Evolutionary conservation across 495 filamentous ascomycete species (phyloP).

Genomic region (Hypoxylon fragiforme): DNA sequence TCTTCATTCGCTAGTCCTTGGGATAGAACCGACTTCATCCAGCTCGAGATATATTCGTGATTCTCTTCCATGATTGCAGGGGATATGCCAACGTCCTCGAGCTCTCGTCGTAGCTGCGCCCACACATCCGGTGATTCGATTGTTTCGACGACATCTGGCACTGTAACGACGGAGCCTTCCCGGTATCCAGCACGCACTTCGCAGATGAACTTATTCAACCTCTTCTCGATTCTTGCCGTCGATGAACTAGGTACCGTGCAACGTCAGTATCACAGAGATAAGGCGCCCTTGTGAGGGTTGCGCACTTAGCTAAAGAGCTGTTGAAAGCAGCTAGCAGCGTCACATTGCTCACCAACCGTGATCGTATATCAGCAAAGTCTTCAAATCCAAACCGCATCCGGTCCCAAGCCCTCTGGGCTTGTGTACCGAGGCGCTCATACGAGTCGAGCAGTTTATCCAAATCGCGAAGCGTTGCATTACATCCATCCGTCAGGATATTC

Average conservation of each 20-base stretch:
- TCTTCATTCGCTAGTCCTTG: constrained; percentile 36
- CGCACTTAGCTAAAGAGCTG: constrained; percentile 32
- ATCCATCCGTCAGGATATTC: constrained; percentile 33
- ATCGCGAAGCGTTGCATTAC: constrained; percentile 35
- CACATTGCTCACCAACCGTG: constrained; percentile 34
- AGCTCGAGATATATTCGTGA: constrained; percentile 37
- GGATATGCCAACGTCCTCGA: constrained; percentile 45
- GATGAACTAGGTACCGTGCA: constrained; percentile 35
- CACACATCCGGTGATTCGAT: constrained; percentile 41
- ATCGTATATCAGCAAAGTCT: constrained; percentile 39
- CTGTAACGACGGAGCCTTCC: constrained; percentile 38
- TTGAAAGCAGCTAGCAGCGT: constrained; percentile 39
- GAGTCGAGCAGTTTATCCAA: constrained; percentile 35
- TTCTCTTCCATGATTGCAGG: constrained; percentile 39
- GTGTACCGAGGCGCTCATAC: constrained; percentile 42
- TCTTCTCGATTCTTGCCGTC: constrained; percentile 37
- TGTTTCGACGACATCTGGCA: constrained; percentile 29
- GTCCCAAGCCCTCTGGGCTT: constrained; percentile 44
- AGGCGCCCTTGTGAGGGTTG: neutral
- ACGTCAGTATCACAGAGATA: constrained; percentile 6
- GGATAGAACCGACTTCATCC: constrained; percentile 31
- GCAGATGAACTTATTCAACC: constrained; percentile 40
- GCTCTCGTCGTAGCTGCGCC: constrained; percentile 41
- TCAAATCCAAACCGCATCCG: constrained; percentile 40
- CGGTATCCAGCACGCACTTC: constrained; percentile 43